Evolutionary conservation across 371 early-diverging fungal species (phyloP), one percentile per base, ranked within the genome.

Genomic region (Mucor irregularis): DNA sequence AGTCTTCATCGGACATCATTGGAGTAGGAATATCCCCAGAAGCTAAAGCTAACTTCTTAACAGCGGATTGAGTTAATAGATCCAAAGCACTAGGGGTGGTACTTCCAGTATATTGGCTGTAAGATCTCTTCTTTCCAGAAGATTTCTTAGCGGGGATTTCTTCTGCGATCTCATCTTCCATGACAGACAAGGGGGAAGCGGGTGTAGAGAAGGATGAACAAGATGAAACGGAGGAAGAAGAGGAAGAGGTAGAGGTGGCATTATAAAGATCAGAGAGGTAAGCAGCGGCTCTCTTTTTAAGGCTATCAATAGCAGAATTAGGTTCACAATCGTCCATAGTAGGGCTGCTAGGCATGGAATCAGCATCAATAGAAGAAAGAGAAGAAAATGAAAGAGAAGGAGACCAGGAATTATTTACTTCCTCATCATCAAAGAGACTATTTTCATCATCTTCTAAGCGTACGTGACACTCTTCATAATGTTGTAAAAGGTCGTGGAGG

Each of bases 381-480:
- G 62, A 54, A 33, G 67, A 65, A 21, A 64, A 69, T 47, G 61
- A 60, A 42, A 62, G 55, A 40, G 64, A 53, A 49, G 69, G 66
- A 14, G 73, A 71, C 73, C 76, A 76, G 21, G 48, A 44, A 21
- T 53, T 50, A 31, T 34, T 16, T 14, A 55, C 64, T 56, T 53
- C 56, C 14, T 64, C 65, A 34, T 73, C 74, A 35, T 77, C 74
- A 54, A 69, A 72, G 9, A 69, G 30, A 31, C 66, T 67, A 25
- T 54, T 49, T 53, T 93, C 92, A 19, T 87, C 88, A 11, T 87
- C 87, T 66, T 93, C 94, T 25, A 93, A 76, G 37, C 86, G 88
- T 45, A 94, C 95, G 66, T 96, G 97, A 62, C 84, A 85, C 67
- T 94, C 95, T 71, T 97, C 97, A 73, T 93, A 95, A 74, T 97